Evolutionary conservation across 257 asterid species (phyloP), one percentile per base, ranked within the genome.

Genomic region (Avicennia marina): DNA sequence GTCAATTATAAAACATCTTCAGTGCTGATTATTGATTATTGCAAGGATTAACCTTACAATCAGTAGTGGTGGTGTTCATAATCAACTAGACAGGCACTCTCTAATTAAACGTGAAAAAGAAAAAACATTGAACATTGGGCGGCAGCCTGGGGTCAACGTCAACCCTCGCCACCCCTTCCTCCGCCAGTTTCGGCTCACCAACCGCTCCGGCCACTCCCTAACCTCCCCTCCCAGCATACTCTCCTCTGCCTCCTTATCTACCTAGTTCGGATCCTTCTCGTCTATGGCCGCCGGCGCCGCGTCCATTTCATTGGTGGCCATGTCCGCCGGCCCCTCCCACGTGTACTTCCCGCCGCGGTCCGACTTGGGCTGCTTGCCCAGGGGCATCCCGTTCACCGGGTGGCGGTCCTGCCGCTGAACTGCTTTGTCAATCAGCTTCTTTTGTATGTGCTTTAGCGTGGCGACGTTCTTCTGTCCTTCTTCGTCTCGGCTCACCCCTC

Each of bases 271-370:
- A 54, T 86, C 95, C 27, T 52, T 75, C 51, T 76, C 75, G 63
- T 86, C 89, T 0, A 80, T 15, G 2, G 81, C 89, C n/a, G n/a
- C n/a, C n/a, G n/a, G n/a, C n/a, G n/a, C n/a, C n/a, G 78, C 44
- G 44, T 67, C 83, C 0, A 56, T 39, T 72, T 72, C 85, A 1
- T 52, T 65, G 62, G 49, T 68, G 5, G 42, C 69, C 38, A 73
- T 89, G 20, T 31, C 36, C 13, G 24, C 66, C 1, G 93, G 93
- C 11, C 95, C 95, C 50, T 83, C 89, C 93, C 93, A 83, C 4
- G 95, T 83, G 69, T 70, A 86, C 67, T 80, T 86, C 2, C 93
- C 87, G 0, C 95, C 95, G 47, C 81, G 83, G 6, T 95, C 95
- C 22, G 77, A 82, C 76, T 85, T 88, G 0, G 82, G 94, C 4